A percentile compares a stretch with the other conserved stretches of the same genome.
Evolutionary conservation across 352 stramenopile species (phyloP).

Genomic region (Globisporangium spinosum): DNA sequence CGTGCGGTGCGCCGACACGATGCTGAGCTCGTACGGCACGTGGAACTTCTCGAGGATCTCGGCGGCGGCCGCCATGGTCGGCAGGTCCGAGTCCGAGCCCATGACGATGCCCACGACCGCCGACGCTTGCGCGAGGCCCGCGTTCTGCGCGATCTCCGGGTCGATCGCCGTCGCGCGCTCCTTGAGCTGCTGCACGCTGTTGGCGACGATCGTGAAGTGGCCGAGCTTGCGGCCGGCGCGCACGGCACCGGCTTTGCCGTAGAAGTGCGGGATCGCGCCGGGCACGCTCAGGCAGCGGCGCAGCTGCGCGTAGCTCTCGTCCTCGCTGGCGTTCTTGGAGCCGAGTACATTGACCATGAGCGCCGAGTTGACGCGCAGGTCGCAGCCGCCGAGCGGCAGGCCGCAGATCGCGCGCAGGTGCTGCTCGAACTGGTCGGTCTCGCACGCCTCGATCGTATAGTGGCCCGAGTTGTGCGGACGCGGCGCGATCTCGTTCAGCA

Average conservation of each 20-base stretch:
- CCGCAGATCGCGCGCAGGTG: conserved; percentile 93
- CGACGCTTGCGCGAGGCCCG: conserved; percentile 27
- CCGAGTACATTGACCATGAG: conserved; percentile 93
- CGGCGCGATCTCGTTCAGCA: conserved; percentile 97
- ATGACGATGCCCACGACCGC: conserved; percentile 88
- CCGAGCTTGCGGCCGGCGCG: conserved; percentile 95
- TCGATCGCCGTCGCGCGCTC: conserved; percentile 62
- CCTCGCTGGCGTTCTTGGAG: conserved; percentile 51
- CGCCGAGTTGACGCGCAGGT: conserved; percentile 86
- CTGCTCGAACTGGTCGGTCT: conserved; percentile 98
- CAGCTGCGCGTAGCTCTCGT: conserved; percentile 77
- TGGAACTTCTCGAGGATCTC: conserved; percentile 95
- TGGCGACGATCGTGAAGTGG: conserved; percentile 94
- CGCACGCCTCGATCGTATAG: conserved; percentile 98
- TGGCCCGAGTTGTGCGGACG: conserved; percentile 99
- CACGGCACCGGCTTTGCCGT: conserved; percentile 89
- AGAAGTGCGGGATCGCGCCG: conserved; percentile 93
- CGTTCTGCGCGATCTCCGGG: conserved; percentile 36
- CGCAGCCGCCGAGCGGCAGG: conserved; percentile 92
- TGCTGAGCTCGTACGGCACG: conserved; percentile 95
- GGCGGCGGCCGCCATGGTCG: conserved; percentile 94
- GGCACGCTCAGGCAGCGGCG: conserved; percentile 63
- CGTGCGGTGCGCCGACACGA: conserved; percentile 98
- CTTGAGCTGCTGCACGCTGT: conserved; percentile 78
- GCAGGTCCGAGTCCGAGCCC: conserved; percentile 95